These are phyloP conservation scores for Carpinus fangiana DNA, from an alignment of 306 rosid genomes.

Conservation along the genomic window DNA sequence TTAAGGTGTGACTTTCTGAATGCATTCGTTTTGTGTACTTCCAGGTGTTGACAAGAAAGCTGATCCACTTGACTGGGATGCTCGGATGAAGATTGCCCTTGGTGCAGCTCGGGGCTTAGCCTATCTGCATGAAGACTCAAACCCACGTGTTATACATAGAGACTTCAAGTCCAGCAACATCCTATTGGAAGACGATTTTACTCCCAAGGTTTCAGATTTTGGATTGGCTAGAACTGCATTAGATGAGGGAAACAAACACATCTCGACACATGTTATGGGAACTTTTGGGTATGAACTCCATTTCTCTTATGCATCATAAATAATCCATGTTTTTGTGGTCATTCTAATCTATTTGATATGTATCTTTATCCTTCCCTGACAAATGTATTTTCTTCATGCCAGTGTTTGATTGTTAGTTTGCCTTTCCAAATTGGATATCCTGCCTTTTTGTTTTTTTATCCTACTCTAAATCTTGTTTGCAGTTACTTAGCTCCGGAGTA, in stretches of 20 bases:
- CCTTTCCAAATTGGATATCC: slow-evolving; percentile 21
- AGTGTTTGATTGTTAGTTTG: slow-evolving; percentile 2
- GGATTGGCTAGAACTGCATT: slow-evolving; percentile 95
- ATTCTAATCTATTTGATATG: slow-evolving; percentile 16
- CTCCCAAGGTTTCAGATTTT: slow-evolving; percentile 94
- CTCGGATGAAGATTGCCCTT: slow-evolving; percentile 88
- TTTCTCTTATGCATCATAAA: background rate
- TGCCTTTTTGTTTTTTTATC: background rate
- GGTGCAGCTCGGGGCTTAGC: slow-evolving; percentile 96
- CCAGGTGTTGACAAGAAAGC: slow-evolving; percentile 84
- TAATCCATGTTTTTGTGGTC: slow-evolving; percentile 7
- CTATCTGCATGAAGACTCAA: slow-evolving; percentile 93
- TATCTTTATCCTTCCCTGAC: background rate
- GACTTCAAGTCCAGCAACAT: slow-evolving; percentile 98
- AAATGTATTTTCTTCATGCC: slow-evolving; percentile 9
- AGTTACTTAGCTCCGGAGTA: slow-evolving; percentile 98
- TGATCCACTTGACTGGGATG: slow-evolving; percentile 81
- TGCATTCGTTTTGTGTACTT: slow-evolving; percentile 22
- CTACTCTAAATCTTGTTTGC: slow-evolving; percentile 28
- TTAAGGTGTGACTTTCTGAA: slow-evolving; percentile 16
- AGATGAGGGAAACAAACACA: slow-evolving; percentile 85
- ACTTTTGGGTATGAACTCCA: slow-evolving; percentile 74
- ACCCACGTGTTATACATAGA: slow-evolving; percentile 91
- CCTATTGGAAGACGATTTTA: slow-evolving; percentile 80
- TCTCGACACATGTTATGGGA: slow-evolving; percentile 99